Percentiles rank a stretch among this genome's conserved stretches.
Evolutionary conservation across 768 basidiomycete species (phyloP).

Genomic region (Galerina sulciceps): DNA sequence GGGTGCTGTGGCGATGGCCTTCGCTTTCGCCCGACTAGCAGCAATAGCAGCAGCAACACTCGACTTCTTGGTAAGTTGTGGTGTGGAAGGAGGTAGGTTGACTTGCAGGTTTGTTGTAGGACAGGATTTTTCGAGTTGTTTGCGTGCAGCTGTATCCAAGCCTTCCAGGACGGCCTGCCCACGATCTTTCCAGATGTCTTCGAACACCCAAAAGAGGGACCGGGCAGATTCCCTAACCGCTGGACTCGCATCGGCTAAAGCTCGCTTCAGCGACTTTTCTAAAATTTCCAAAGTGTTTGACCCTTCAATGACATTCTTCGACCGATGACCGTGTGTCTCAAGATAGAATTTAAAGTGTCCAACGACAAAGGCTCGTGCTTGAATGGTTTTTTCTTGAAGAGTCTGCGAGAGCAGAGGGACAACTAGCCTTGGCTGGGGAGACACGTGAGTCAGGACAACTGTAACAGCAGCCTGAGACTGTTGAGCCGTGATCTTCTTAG

Average conservation of each 20-base stretch:
- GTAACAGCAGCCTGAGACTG: conserved; percentile 79
- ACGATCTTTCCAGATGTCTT: conserved; percentile 73
- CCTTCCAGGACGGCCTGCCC: conserved; percentile 65
- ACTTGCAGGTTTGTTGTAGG: conserved; percentile 57
- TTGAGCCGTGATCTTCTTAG: conserved; percentile 90
- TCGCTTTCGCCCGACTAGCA: conserved; percentile 88
- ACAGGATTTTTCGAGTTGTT: conserved; percentile 86
- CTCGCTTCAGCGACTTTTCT: conserved; percentile 75
- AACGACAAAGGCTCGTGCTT: conserved; percentile 68
- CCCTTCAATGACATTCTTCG: conserved; percentile 69
- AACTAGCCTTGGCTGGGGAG: conserved; percentile 70
- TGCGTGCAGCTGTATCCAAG: conserved; percentile 71
- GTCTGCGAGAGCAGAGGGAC: conserved; percentile 70
- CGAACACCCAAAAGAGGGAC: conserved; percentile 78
- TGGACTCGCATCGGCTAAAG: conserved; percentile 79
- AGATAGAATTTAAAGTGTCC: conserved; percentile 78
- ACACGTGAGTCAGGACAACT: conserved; percentile 69
- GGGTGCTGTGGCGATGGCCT: conserved; percentile 80
- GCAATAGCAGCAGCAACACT: conserved; percentile 88
- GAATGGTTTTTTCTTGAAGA: conserved; percentile 81
- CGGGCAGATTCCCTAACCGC: conserved; percentile 77
- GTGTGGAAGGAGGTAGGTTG: conserved; percentile 48
- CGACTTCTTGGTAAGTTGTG: conserved; percentile 71
- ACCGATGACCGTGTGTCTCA: conserved; percentile 68
- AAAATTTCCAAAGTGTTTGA: conserved; percentile 70